Conservation (phyloP, 257 asterid genomes). For the Apocynum venetum region DNA sequence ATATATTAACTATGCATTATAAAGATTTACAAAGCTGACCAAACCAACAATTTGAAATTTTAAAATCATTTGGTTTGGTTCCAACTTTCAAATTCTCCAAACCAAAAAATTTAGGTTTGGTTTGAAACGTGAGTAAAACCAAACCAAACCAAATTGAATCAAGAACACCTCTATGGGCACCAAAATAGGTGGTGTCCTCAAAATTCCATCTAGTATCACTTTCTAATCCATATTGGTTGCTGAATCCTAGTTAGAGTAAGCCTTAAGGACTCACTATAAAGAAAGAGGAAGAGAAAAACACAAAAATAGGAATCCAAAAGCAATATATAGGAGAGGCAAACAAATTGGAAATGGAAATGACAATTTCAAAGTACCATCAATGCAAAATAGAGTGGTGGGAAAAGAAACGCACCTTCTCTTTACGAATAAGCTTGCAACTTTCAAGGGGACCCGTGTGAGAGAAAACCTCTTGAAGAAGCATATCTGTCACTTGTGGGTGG, state of each 20-base stretch:
- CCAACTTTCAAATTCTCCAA: too few species aligned
- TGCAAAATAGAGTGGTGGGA: background rate
- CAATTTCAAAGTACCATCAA: background rate
- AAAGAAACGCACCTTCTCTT: conserved; percentile 59
- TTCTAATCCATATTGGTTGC: too few species aligned
- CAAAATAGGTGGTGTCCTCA: background rate
- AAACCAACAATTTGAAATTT: too few species aligned
- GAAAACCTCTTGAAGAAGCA: conserved; percentile 85
- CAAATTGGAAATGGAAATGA: background rate
- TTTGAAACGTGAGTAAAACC: too few species aligned
- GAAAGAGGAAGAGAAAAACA: background rate
- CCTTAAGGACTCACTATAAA: background rate
- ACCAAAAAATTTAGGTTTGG: too few species aligned
- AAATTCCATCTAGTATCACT: background rate
- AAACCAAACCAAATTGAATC: too few species aligned
- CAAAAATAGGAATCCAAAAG: conserved; percentile 1
- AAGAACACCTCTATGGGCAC: too few species aligned
- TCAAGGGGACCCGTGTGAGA: conserved; percentile 68
- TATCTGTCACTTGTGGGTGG: conserved; percentile 80
- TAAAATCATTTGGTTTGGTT: too few species aligned
- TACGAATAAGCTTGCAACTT: conserved; percentile 85
- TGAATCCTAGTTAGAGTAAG: background rate
- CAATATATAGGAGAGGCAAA: background rate
- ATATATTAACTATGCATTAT: too few species aligned
- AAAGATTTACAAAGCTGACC: too few species aligned